Percentiles rank a stretch among this genome's conserved stretches.
Conservation (phyloP, 768 basidiomycete genomes). For the Phylloporus sp. region DNA sequence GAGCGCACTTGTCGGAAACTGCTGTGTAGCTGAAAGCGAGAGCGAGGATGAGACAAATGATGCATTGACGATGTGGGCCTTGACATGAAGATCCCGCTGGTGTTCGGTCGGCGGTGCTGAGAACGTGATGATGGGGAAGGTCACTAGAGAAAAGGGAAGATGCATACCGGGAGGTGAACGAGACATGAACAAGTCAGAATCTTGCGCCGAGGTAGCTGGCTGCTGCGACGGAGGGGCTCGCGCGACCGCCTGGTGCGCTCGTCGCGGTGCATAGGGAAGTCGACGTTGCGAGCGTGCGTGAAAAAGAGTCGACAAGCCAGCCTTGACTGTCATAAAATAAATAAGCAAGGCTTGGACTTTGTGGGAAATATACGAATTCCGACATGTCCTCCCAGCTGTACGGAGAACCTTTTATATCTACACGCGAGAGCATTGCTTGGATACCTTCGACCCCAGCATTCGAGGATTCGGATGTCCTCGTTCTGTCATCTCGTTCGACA, state of each 20-base stretch:
- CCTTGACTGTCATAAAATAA: conserved; percentile 5
- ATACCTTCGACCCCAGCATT: conserved; percentile 11
- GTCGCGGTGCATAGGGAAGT: conserved; percentile 5
- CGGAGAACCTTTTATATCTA: conserved; percentile 18
- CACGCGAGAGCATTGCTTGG: conserved; percentile 24
- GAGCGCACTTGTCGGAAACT: conserved; percentile 60
- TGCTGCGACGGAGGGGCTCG: background rate
- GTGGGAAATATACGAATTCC: background rate
- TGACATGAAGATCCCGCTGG: conserved; percentile 71
- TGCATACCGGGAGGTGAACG: conserved; percentile 41
- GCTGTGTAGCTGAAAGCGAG: conserved; percentile 20
- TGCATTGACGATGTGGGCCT: conserved; percentile 45
- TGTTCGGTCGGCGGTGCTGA: conserved; percentile 40
- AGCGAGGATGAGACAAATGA: background rate
- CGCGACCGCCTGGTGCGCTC: conserved; percentile 19
- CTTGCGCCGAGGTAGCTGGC: conserved; percentile 19
- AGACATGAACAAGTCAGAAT: conserved; percentile 42
- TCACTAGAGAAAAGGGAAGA: background rate
- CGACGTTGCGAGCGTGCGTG: conserved; percentile 7
- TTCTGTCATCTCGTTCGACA: conserved; percentile 25
- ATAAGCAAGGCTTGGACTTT: background rate
- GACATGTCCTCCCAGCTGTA: background rate
- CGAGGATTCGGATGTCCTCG: conserved; percentile 27
- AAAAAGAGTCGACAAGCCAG: conserved; percentile 3
- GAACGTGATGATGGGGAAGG: conserved; percentile 9